Base-by-base conservation (phyloP, 257 asterid genomes). In the Lycium barbarum region DNA sequence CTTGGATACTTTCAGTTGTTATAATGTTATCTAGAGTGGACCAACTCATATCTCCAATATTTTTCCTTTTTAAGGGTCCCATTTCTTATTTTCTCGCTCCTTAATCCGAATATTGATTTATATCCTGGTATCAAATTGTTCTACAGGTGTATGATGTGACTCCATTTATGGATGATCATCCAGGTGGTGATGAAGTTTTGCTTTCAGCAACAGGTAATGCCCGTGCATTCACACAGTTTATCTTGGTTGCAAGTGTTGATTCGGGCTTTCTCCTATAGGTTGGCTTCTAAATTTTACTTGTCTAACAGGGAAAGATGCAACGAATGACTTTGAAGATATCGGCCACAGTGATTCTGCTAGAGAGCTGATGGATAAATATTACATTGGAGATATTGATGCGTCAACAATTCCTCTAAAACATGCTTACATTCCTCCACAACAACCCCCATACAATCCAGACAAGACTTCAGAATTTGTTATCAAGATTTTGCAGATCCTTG, bases 191-290 rank as follows among this genome's bases (percentile, higher is more conserved):
- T 71, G 88, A 85, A 59, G 88, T 81, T 81, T 72, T 85, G 79
- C 81, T 85, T 35, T 57, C 88, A 68, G 82, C 82, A 81, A 85
- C 88, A 38, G 82, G 85, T 92, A 90, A 89, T 65, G 45, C 65
- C 0, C 0, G 15, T 12, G 65, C 18, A 33, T 9, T 38, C 20
- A 26, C 82, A 33, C 53, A 36, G 26, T 54, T 53, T 36, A 36
- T 79, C 57, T n/a, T 54, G 8, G 40, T 72, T 67, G 15, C 0
- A 9, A 83, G 26, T 72, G 8, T 71, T 18, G 63, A 4, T 22
- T 11, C 0, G 1, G 5, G 33, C 2, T 51, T 82, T 82, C 63
- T 65, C 9, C 9, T 7, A 3, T 49, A 14, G 53, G 7, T 17
- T 66, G 72, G 5, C 20, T 40, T 36, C 45, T 73, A 45, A 33